Base-by-base conservation (phyloP, 1,284 basidiomycete species). In the Apiotrichum veenhuisii region DNA sequence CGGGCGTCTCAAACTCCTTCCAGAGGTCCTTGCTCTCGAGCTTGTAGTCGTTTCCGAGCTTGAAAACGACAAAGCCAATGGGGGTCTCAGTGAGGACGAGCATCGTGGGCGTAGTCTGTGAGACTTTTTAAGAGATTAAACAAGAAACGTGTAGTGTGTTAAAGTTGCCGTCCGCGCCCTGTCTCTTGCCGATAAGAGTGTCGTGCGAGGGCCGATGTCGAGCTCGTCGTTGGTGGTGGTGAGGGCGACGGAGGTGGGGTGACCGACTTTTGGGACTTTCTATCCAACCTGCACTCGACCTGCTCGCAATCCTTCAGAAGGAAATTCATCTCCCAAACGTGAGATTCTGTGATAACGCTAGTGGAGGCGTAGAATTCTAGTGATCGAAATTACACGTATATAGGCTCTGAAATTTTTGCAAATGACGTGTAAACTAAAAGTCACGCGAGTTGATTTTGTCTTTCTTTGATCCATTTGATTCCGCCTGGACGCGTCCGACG, bases 21-120 rank as follows among this genome's bases (percentile, higher is more conserved):
- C 87, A 90, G 56, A 98, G 78, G 78, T 97, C 86, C 61, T 87
- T 86, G 65, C 85, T 87, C 70, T 88, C 84, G 53, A 95, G 82
- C 80, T 94, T 96, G 64, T 88, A 88, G 58, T 90, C 82, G 79
- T 95, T 90, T 58, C 88, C 87, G 64, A 97, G 84, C 79, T 96
- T 96, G 86, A 98, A 98, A 57, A 98, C 88, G 82, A 91, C 94
- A 82, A 94, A 98, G 78, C 95, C 76, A 62, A 76, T 71, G 44
- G 76, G 70, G 33, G 75, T 76, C 63, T 80, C 79, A 59, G 78
- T 72, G 52, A 80, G 78, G 55, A 80, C 79, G 66, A 80, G 75
- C 78, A 80, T 80, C 37, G 47, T 50, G 53, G 43, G n/a, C n/a
- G n/a, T n/a, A n/a, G n/a, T n/a, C n/a, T 43, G 25, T 36, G 15